Evolutionary conservation across 1,284 basidiomycete species (phyloP).

Genomic region (Sphaerobolus stellatus): DNA sequence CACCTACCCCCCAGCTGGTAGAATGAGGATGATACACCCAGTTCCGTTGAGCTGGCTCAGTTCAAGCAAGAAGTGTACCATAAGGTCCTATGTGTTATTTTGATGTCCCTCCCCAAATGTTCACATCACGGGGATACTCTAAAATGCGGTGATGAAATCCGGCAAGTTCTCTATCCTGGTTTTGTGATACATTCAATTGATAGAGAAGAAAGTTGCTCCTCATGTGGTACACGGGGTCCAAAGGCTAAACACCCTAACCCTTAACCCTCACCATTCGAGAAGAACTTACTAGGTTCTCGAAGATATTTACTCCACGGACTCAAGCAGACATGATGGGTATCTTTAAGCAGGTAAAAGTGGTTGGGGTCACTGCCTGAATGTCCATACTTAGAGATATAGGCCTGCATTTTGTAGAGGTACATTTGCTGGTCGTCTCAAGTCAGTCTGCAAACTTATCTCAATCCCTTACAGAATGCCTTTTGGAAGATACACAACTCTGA

Average conservation of each 20-base stretch:
- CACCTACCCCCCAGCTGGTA: no score
- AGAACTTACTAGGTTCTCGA: constrained; percentile 18
- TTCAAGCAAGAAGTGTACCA: constrained; percentile 30
- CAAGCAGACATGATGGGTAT: not conserved
- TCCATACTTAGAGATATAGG: not conserved
- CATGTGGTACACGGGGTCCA: constrained; percentile 22
- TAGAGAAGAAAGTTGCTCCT: constrained; percentile 28
- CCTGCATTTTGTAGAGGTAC: not conserved
- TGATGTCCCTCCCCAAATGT: constrained; percentile 18
- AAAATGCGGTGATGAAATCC: constrained; percentile 22
- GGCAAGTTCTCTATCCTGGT: constrained; percentile 25
- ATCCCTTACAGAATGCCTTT: not conserved
- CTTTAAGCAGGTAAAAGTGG: not conserved
- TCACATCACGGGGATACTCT: constrained; percentile 25
- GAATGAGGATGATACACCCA: constrained; percentile 12
- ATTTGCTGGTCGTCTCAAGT: not conserved
- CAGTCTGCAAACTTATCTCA: not conserved
- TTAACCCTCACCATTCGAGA: constrained; percentile 23
- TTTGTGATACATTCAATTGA: constrained; percentile 31
- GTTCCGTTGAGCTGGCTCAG: constrained; percentile 20
- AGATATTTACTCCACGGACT: not conserved
- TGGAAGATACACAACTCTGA: not conserved
- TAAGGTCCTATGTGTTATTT: constrained; percentile 21
- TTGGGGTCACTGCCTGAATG: not conserved
- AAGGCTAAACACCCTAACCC: constrained; percentile 29